These are phyloP conservation scores for Lactifluus hygrophoroides DNA, from an alignment of 768 basidiomycete species.

Conservation along the genomic window DNA sequence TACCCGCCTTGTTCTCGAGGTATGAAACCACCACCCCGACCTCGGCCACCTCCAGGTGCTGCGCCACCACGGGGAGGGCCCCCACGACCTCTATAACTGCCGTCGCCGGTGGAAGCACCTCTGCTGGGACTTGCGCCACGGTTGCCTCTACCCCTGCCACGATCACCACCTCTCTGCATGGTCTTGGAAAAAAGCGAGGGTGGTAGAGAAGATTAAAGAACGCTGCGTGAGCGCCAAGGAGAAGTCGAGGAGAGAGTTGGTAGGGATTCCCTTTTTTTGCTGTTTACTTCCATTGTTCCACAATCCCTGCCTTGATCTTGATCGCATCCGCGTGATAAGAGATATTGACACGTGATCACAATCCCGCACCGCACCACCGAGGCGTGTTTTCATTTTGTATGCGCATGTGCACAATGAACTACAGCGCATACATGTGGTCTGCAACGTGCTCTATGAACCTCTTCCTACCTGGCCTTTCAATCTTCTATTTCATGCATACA, in stretches of 20 bases:
- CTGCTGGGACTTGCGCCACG: conserved; percentile 13
- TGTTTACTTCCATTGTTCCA: no score
- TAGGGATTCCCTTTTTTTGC: no score
- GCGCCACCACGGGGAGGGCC: conserved; percentile 20
- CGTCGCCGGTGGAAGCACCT: neutral
- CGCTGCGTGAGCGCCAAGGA: neutral
- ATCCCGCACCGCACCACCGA: no score
- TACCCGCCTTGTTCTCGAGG: conserved; percentile 37
- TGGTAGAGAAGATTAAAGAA: neutral
- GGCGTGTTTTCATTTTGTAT: no score
- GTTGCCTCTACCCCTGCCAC: conserved; percentile 19
- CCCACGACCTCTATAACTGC: no score
- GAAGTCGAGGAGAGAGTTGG: no score
- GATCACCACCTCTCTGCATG: conserved; percentile 23
- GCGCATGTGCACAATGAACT: no score
- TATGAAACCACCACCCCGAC: conserved; percentile 25
- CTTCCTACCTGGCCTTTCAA: neutral
- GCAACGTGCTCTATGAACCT: no score
- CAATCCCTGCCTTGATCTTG: no score
- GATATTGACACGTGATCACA: no score
- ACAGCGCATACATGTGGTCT: neutral
- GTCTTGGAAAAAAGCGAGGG: neutral
- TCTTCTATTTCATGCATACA: neutral
- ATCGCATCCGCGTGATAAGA: no score
- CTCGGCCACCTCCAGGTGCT: conserved; percentile 26